Base-by-base conservation (phyloP, 768 basidiomycete genomes). In the Mycena venus region DNA sequence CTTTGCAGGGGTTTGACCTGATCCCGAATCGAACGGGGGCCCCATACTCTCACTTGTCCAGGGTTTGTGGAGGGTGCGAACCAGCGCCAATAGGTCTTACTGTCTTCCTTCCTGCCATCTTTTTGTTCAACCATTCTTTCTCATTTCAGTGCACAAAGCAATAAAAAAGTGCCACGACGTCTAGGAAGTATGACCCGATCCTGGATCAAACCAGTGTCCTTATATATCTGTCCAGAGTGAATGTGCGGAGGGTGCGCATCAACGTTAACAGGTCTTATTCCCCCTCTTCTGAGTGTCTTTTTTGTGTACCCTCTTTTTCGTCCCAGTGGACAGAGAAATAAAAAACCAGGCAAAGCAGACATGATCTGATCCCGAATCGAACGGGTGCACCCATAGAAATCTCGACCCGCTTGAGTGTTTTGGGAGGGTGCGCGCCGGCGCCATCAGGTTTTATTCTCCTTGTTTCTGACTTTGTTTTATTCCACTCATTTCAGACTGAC, bases 311-410 rank as follows among this genome's bases (percentile, higher is more conserved):
- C n/a, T n/a, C n/a, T n/a, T n/a, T n/a, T n/a, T n/a, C n/a, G n/a
- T n/a, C n/a, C n/a, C n/a, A n/a, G n/a, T n/a, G n/a, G n/a, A n/a
- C n/a, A n/a, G n/a, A n/a, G n/a, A n/a, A n/a, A n/a, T n/a, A n/a
- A n/a, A n/a, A n/a, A n/a, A n/a, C n/a, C n/a, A n/a, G n/a, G n/a
- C n/a, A n/a, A n/a, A n/a, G n/a, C n/a, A n/a, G n/a, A n/a, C 40
- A 62, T 62, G 61, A 62, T 17, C 61, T 11, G 42, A 62, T 9
- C 61, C 61, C 61, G 42, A 62, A 47, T 47, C 15, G 61, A 62
- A 62, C 42, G 42, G 19, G 61, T n/a, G 31, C n/a, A 12, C 42
- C 15, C 61, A 44, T 8, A 62, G n/a, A n/a, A n/a, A n/a, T n/a
- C n/a, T n/a, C 1, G 21, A 3, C 6, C n/a, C n/a, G n/a, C n/a